Conservation (phyloP, 495 filamentous ascomycete species). For the Penicillium tannophilum region DNA sequence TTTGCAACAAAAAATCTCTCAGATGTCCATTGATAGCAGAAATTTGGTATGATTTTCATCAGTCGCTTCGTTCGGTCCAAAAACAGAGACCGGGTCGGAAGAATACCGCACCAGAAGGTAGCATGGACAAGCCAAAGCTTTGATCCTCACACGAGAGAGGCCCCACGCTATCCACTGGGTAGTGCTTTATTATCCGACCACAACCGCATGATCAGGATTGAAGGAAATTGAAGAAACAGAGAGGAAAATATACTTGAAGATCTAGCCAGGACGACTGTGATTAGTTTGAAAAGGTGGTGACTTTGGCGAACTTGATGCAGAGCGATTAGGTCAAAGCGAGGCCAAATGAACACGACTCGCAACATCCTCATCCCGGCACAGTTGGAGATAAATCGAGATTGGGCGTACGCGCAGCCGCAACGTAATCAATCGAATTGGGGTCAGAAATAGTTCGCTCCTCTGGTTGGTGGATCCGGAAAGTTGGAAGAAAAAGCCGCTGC, state of each 20-base stretch:
- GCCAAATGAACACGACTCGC: conserved; percentile 25
- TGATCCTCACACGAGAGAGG: conserved; percentile 96
- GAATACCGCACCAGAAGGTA: conserved; percentile 8
- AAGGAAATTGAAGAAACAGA: not conserved
- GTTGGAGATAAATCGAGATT: conserved; percentile 25
- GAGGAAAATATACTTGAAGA: not conserved
- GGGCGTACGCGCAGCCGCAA: conserved; percentile 34
- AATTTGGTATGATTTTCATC: conserved; percentile 35
- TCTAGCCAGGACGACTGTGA: conserved; percentile 14
- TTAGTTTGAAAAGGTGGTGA: conserved; percentile 6
- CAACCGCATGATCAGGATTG: not conserved
- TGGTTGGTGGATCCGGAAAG: not conserved
- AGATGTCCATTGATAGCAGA: conserved; percentile 22
- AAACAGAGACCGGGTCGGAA: not conserved
- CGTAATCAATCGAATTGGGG: conserved; percentile 39
- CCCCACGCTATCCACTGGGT: conserved; percentile 52
- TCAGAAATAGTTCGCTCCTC: not conserved
- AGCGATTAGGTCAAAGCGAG: conserved; percentile 3
- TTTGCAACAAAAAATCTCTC: conserved; percentile 21
- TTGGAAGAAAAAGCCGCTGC: not conserved
- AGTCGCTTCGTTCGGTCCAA: conserved; percentile 3
- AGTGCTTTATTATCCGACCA: not conserved
- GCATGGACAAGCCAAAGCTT: conserved; percentile 88
- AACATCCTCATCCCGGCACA: conserved; percentile 22
- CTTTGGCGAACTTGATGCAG: conserved; percentile 22